Percentiles rank a stretch among this genome's conserved stretches.
Conservation (phyloP, 202 grass and related monocot species). For the Saccharum hybrid region DNA sequence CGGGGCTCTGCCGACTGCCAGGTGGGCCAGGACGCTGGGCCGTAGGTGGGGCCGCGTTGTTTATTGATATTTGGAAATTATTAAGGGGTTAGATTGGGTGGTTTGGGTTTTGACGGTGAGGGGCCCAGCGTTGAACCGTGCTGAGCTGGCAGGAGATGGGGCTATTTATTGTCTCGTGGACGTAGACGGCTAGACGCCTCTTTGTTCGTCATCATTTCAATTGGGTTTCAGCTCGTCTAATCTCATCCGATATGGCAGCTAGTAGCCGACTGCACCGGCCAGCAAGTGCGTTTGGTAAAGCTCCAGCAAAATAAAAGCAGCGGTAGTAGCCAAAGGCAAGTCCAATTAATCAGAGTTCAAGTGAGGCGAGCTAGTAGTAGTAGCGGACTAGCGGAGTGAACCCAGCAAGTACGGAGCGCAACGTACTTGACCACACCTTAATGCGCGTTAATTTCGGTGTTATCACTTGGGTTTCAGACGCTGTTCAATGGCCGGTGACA, state of each 20-base stretch:
- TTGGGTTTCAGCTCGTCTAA: neutral
- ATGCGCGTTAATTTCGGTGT: neutral
- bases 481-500: neutral
- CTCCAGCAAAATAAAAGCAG: constrained; percentile 10
- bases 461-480: neutral
- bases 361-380: neutral
- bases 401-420: no score
- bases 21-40: neutral
- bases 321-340: neutral
- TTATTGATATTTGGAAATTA: neutral
- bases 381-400: no score
- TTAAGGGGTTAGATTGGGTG: neutral
- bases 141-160: constrained; percentile 34
- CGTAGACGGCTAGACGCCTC: neutral
- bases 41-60: accelerated
- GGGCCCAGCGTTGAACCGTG: constrained; percentile 33
- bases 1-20: neutral
- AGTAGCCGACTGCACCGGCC: neutral
- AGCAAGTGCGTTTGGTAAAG: constrained; percentile 43
- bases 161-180: neutral
- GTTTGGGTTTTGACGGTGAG: constrained; percentile 44
- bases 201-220: neutral
- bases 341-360: neutral
- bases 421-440: neutral
- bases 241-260: neutral